A percentile compares a stretch with the other conserved stretches of the same genome.
phyloP scores from a whole-genome alignment of 208 protist genomes.

The Wallacemonas rigidus region DNA sequence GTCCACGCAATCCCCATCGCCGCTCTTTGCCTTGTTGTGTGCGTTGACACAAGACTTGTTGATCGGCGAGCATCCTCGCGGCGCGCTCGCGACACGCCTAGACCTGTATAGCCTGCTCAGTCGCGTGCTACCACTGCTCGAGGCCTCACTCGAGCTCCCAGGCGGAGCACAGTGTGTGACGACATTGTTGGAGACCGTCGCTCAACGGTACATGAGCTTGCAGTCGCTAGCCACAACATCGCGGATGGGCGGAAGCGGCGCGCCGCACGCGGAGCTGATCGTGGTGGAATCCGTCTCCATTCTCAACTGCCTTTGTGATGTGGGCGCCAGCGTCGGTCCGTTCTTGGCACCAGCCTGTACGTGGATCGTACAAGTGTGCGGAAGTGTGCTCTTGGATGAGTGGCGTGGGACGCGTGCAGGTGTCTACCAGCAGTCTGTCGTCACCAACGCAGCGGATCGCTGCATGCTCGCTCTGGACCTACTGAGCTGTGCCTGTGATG shows the following conservation, averaged over 20 bases:
- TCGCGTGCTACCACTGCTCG: constrained; percentile 16
- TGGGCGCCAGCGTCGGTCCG: constrained; percentile 26
- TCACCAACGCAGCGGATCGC: constrained; percentile 25
- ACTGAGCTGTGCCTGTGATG: constrained; percentile 50
- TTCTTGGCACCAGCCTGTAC: constrained; percentile 22
- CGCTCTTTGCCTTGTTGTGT: neutral
- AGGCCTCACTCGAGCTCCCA: neutral
- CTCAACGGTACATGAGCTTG: constrained; percentile 20
- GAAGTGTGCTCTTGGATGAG: constrained; percentile 6
- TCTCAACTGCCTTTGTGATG: constrained; percentile 41
- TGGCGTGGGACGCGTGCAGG: neutral
- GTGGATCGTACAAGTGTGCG: constrained; percentile 30
- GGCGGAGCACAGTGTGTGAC: constrained; percentile 16
- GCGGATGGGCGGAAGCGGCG: constrained; percentile 20
- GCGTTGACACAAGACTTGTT: neutral
- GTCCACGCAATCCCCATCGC: neutral
- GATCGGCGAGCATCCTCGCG: neutral
- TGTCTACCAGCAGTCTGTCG: neutral
- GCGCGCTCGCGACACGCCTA: constrained; percentile 16
- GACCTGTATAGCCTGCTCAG: constrained; percentile 28
- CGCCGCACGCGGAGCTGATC: neutral
- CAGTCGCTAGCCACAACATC: constrained; percentile 17
- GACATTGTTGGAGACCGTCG: constrained; percentile 26
- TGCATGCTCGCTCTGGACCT: constrained; percentile 54
- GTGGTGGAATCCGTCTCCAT: constrained; percentile 23